Conservation (phyloP, 139 green algal species). For the Mesotaenium endlicherianum region DNA sequence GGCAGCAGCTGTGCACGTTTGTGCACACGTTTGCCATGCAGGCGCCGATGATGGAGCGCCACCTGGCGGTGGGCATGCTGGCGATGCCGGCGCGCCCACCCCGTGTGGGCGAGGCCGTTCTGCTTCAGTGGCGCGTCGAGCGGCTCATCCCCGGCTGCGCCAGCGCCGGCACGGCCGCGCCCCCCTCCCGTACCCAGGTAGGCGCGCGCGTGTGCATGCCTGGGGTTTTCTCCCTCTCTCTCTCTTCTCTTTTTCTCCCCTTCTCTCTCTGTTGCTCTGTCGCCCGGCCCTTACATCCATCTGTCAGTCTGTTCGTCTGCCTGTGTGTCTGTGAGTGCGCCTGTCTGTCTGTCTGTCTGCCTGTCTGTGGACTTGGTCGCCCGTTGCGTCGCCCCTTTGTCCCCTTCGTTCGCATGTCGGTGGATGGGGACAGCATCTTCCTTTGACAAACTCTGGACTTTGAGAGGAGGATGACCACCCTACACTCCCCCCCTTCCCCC, state of each 20-base stretch:
- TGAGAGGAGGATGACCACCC: too few species aligned
- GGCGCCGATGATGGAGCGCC: background rate
- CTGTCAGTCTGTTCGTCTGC: too few species aligned
- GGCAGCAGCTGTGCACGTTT: slow-evolving; percentile 9
- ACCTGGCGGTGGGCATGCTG: slow-evolving; percentile 32
- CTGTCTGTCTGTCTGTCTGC: too few species aligned
- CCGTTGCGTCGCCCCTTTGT: too few species aligned
- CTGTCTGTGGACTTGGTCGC: too few species aligned
- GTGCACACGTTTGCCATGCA: slow-evolving; percentile 14
- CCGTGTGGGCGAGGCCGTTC: slow-evolving; percentile 1
- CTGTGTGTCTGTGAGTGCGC: too few species aligned
- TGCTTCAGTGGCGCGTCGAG: slow-evolving; percentile 37
- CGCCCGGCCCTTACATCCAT: too few species aligned
- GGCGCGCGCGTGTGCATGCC: background rate
- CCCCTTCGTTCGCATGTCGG: too few species aligned
- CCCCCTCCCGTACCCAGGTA: background rate
- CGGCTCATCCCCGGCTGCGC: background rate
- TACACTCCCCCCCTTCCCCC: too few species aligned
- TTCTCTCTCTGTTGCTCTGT: background rate
- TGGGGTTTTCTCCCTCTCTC: background rate
- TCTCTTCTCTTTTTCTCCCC: background rate
- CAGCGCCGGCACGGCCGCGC: background rate
- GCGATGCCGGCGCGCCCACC: background rate
- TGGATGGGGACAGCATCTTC: too few species aligned
- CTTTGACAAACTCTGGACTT: too few species aligned